Percentiles rank a stretch among this genome's conserved stretches.
phyloP scores from a whole-genome alignment of 2,329 filamentous ascomycete species.

The Botrytis galanthina region DNA sequence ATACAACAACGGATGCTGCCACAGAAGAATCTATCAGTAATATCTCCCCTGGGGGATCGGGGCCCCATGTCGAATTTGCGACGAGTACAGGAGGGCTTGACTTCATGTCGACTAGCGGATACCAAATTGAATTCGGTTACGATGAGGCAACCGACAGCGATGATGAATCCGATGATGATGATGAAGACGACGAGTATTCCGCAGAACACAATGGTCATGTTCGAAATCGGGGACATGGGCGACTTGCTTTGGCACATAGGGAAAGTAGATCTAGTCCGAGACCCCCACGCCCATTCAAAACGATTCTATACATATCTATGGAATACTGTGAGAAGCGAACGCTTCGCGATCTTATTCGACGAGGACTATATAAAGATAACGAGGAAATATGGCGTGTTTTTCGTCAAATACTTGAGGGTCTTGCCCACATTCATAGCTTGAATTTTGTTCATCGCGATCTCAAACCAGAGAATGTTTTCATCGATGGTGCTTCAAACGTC shows the following conservation, averaged over 20 bases:
- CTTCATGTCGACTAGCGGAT: slow-evolving; percentile 85
- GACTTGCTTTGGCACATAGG: slow-evolving; percentile 28
- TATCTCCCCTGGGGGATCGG: slow-evolving; percentile 32
- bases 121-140: slow-evolving; percentile 75
- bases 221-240: slow-evolving; percentile 23
- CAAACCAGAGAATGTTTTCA: slow-evolving; percentile 97
- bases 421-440: slow-evolving; percentile 84
- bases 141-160: slow-evolving; percentile 44
- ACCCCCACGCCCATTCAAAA: slow-evolving; percentile 57
- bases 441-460: slow-evolving; percentile 95
- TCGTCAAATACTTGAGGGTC: slow-evolving; percentile 83
- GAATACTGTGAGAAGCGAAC: slow-evolving; percentile 93
- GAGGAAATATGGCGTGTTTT: slow-evolving; percentile 88
- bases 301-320: slow-evolving; percentile 95
- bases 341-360: slow-evolving; percentile 79
- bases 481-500: slow-evolving; percentile 84
- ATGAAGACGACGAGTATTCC: slow-evolving; percentile 43
- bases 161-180: slow-evolving; percentile 37
- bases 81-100: slow-evolving; percentile 77
- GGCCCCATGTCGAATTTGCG: slow-evolving; percentile 35
- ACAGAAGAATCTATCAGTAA: slow-evolving; percentile 33
- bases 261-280: slow-evolving; percentile 35
- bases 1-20: slow-evolving; percentile 48
- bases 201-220: slow-evolving; percentile 43
- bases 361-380: slow-evolving; percentile 68